Base-by-base conservation (phyloP, 2,329 filamentous ascomycete genomes). In the Colletotrichum costaricense region DNA sequence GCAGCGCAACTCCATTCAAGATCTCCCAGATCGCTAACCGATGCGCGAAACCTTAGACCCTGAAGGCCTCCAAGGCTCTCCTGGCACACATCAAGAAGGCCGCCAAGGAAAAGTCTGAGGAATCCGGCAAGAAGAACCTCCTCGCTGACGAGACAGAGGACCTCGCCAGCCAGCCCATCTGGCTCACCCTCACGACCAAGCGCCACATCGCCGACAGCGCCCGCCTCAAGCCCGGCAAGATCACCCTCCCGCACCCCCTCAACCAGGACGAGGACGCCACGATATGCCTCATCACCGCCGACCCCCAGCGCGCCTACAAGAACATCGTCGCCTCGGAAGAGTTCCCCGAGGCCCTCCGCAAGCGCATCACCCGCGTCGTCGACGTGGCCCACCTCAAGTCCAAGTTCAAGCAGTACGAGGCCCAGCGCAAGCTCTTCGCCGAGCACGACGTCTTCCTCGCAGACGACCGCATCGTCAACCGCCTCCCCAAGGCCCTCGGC, bases 381-480 rank as follows among this genome's bases (percentile, higher is more conserved):
- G 95, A 95, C 78, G 86, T 95, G 76, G 88, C 89, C 78, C 97
- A 98, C 84, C 88, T 99, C 75, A 85, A 86, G 80, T 89, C 92
- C 78, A 96, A 97, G 86, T 98, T 93, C 88, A 92, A 93, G 86
- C 91, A 93, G 74, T 99, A 94, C 84, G 97, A 99, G 86, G 91
- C 91, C 66, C 92, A 94, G 83, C 89, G 97, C 76, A 94, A 97
- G 82, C 89, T 99, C 46, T 90, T 93, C 75, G 87, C 91, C 57
- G 94, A 98, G 82, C 95, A 98, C 83, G 97, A 98, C 81, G 86
- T 98, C 69, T 98, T 99, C 86, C 88, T 99, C 70, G 96, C 94
- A 65, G 97, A 99, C 82, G 94, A 98, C 80, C 89, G 97, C 62
- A 93, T 99, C 78, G 87, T 92, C 80, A 92, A 89, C 81, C 85